phyloP scores from a whole-genome alignment of 2,329 filamentous ascomycete genomes.

The Fusarium goolgardi region DNA sequence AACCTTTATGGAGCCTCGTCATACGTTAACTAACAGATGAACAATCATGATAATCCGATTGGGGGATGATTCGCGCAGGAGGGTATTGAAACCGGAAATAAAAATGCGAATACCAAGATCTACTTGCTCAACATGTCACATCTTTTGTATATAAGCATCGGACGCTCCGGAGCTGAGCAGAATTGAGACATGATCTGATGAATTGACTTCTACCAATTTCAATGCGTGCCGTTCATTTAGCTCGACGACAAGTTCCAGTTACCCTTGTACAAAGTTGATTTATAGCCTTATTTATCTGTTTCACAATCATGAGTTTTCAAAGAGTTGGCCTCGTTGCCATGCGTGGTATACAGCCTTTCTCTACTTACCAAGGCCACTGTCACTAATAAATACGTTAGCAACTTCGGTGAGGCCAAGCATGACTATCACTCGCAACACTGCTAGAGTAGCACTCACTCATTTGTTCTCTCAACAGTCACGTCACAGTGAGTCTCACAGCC shows the following conservation, averaged over 20 bases:
- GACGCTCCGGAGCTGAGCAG: background rate
- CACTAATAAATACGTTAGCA: background rate
- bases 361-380: accelerated
- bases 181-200: background rate
- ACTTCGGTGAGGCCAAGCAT: background rate
- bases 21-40: background rate
- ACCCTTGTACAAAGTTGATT: background rate
- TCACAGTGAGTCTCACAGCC: background rate
- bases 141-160: background rate
- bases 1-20: background rate
- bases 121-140: background rate
- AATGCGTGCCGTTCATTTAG: background rate
- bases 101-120: background rate
- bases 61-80: background rate
- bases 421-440: background rate
- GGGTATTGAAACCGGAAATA: background rate
- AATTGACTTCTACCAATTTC: background rate
- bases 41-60: background rate
- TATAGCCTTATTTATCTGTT: accelerated
- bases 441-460: background rate
- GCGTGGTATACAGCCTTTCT: background rate
- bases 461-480: slow-evolving; percentile 18
- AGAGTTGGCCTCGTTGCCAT: background rate
- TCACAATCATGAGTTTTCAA: slow-evolving; percentile 1
- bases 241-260: too few species aligned